These are phyloP conservation scores for Telopea speciosissima DNA, from an alignment of 177 flowering plant genomes.

Conservation along the genomic window DNA sequence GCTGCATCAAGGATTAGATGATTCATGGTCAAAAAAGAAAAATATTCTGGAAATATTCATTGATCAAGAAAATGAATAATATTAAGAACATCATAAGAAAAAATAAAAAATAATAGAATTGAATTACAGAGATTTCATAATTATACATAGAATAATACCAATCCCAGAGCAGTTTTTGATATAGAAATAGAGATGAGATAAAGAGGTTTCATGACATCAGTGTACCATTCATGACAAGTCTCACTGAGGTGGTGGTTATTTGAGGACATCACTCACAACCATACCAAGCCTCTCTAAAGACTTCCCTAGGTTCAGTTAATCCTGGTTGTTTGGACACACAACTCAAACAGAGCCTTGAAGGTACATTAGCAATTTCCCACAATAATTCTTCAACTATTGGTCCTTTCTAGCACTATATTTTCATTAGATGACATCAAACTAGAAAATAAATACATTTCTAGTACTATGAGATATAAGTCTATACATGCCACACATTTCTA, in stretches of 20 bases:
- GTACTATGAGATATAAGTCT: not conserved
- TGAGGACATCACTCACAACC: not conserved
- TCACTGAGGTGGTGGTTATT: not conserved
- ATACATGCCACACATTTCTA: not conserved
- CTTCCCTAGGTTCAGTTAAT: not conserved
- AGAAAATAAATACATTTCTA: not conserved
- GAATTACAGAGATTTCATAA: not conserved
- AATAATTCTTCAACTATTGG: not conserved
- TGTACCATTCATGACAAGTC: not conserved
- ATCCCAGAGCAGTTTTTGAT: not conserved
- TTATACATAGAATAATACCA: not conserved
- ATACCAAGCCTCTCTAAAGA: not conserved
- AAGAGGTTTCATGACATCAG: not conserved
- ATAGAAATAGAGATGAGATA: not conserved
- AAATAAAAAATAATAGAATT: no score
- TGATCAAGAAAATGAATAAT: not conserved
- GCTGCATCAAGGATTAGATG: slow-evolving; percentile 33
- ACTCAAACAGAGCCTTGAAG: no score
- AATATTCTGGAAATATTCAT: not conserved
- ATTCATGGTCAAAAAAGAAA: not conserved
- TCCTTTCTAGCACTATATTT: not conserved
- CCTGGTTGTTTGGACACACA: no score
- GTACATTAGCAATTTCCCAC: no score
- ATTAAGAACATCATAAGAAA: no score
- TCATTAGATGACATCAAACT: not conserved